Conservation (phyloP, 2,329 filamentous ascomycete species). For the Ophiocordyceps sinensis region DNA sequence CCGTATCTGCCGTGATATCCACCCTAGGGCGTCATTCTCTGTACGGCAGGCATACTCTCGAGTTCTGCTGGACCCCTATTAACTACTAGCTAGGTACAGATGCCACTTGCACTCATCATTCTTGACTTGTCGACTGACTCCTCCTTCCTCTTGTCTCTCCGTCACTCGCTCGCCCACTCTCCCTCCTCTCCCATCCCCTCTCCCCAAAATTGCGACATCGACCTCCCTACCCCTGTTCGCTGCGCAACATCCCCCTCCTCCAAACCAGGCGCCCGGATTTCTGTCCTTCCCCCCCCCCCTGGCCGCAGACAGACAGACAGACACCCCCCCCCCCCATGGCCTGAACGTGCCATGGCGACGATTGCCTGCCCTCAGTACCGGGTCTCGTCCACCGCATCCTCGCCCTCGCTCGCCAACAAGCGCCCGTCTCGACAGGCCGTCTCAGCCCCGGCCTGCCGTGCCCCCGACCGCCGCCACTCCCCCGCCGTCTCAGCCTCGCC, state of each 20-base stretch:
- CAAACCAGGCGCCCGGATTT: neutral
- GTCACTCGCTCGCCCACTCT: too few species aligned
- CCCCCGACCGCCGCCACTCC: neutral
- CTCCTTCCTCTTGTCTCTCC: too few species aligned
- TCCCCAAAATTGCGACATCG: too few species aligned
- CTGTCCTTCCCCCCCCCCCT: neutral
- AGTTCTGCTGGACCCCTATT: too few species aligned
- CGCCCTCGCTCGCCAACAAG: constrained; percentile 3
- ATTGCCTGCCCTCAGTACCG: constrained; percentile 8
- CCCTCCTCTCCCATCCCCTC: too few species aligned
- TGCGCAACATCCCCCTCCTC: neutral
- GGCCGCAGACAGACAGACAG: neutral
- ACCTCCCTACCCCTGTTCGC: too few species aligned
- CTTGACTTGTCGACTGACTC: too few species aligned
- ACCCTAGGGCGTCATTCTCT: too few species aligned
- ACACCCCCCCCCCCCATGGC: constrained; percentile 9
- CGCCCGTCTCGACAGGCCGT: neutral
- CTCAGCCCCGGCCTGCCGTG: neutral
- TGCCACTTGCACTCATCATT: too few species aligned
- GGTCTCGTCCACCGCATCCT: constrained; percentile 6
- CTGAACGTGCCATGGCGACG: constrained; percentile 9
- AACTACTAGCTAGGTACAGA: too few species aligned
- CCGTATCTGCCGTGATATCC: too few species aligned
- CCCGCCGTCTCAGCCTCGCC: neutral
- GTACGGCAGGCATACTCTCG: too few species aligned